Evolutionary conservation across 441 rosid genomes (phyloP).

Genomic region (Euphorbia schlechtendalii): DNA sequence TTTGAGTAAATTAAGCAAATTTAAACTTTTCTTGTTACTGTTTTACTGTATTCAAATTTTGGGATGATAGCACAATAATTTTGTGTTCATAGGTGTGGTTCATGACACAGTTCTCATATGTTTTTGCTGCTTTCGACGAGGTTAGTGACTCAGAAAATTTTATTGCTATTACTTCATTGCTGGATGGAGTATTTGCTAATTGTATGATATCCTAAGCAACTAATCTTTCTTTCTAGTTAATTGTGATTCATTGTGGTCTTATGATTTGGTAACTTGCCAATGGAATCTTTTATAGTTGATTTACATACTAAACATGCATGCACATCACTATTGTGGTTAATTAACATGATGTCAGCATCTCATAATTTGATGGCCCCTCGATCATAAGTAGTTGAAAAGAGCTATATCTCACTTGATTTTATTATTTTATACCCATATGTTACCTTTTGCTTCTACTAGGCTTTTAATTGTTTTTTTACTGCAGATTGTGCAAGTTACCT

Average conservation of each 20-base stretch:
- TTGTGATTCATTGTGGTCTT: not conserved
- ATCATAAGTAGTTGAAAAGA: not conserved
- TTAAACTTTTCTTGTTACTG: not conserved
- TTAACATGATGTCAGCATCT: constrained; percentile 1
- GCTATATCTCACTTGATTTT: not conserved
- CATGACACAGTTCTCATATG: constrained; percentile 72
- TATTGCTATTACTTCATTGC: not conserved
- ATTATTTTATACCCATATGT: not conserved
- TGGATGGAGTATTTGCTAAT: not conserved
- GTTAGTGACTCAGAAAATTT: constrained; percentile 28
- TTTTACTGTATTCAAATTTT: constrained; percentile 5
- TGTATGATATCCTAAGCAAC: not conserved
- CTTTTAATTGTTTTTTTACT: constrained; percentile 14
- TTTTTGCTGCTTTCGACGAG: constrained; percentile 76
- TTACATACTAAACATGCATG: not conserved
- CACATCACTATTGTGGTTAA: not conserved
- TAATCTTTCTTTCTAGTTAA: not conserved
- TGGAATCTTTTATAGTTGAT: too few species aligned
- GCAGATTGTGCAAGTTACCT: constrained; percentile 74
- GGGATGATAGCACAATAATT: constrained; percentile 2
- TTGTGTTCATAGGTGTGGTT: constrained; percentile 72
- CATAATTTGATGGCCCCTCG: not conserved
- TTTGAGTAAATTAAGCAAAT: not conserved
- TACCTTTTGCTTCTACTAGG: not conserved
- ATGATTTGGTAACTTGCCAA: not conserved